Conservation (phyloP, 306 rosid genomes). For the Betula pendula region DNA sequence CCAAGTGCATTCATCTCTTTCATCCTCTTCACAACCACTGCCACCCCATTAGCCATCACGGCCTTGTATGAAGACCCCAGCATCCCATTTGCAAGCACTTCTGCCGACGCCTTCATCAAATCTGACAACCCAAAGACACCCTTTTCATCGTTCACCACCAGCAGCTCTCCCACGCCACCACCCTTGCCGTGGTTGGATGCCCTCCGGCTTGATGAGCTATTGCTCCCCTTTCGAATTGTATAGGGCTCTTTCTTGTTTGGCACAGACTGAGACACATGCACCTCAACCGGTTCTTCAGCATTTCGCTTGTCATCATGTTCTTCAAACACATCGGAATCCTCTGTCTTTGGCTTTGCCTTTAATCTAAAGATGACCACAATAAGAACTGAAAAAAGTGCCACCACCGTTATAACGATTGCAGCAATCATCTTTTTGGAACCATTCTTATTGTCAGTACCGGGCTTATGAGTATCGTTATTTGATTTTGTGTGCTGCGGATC, state of each 20-base stretch:
- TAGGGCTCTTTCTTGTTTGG: slow-evolving; percentile 32
- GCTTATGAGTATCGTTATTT: too few relatives aligned
- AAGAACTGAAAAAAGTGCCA: slow-evolving; percentile 32
- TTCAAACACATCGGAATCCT: slow-evolving; percentile 4
- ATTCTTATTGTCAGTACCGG: not conserved
- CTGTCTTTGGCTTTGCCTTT: slow-evolving; percentile 17
- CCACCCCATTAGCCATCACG: slow-evolving; percentile 66
- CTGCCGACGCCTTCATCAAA: slow-evolving; percentile 79
- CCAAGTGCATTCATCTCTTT: slow-evolving; percentile 63
- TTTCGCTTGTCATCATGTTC: not conserved
- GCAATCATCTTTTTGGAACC: slow-evolving; percentile 21
- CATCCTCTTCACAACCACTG: slow-evolving; percentile 84
- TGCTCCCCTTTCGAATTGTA: slow-evolving; percentile 1
- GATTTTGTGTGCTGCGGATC: not conserved
- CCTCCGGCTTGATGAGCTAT: slow-evolving; percentile 18
- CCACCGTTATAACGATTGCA: slow-evolving; percentile 22
- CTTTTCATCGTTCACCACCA: slow-evolving; percentile 58
- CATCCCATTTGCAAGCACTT: slow-evolving; percentile 73
- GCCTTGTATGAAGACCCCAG: slow-evolving; percentile 83
- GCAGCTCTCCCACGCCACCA: slow-evolving; percentile 40
- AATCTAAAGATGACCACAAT: slow-evolving; percentile 26
- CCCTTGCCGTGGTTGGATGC: slow-evolving; percentile 11
- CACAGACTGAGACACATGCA: slow-evolving; percentile 40
- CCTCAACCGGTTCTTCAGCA: slow-evolving; percentile 36
- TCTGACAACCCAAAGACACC: slow-evolving; percentile 70